Evolutionary conservation across 2,329 filamentous ascomycete genomes (phyloP).

Genomic region (Curvularia hawaiiensis): DNA sequence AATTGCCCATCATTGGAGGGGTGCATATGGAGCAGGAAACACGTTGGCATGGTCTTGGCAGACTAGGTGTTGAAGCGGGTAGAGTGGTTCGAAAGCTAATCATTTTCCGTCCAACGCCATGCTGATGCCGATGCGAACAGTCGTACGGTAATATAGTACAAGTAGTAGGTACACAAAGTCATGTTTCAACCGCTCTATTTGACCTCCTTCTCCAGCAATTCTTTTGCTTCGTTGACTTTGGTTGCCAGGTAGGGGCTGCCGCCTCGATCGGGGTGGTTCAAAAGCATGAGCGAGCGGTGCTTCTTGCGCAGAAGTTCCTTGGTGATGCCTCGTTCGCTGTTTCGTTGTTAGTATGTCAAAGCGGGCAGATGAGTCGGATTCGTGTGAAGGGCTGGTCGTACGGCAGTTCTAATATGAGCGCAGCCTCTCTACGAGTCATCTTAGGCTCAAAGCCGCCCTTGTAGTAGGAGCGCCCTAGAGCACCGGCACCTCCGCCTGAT

Average conservation of each 20-base stretch:
- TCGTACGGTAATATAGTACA: conserved; percentile 30
- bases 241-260: conserved; percentile 96
- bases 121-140: conserved; percentile 29
- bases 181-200: conserved; percentile 24
- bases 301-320: conserved; percentile 96
- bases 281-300: conserved; percentile 92
- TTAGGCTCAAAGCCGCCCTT: conserved; percentile 97
- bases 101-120: conserved; percentile 26
- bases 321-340: conserved; percentile 81
- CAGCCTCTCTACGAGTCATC: conserved; percentile 92
- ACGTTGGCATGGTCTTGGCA: neutral
- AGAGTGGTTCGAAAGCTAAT: conserved; percentile 3
- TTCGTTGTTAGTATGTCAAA: conserved; percentile 1
- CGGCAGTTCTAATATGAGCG: conserved; percentile 89
- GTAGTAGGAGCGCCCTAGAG: conserved; percentile 90
- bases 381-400: conserved; percentile 53
- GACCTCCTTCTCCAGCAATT: conserved; percentile 80
- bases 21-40: neutral
- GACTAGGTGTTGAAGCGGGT: neutral
- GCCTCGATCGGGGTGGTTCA: conserved; percentile 97
- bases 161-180: conserved; percentile 22
- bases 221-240: conserved; percentile 98
- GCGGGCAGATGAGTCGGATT: neutral
- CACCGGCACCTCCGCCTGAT: conserved; percentile 71
- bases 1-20: neutral